Percentiles rank a stretch among this genome's conserved stretches.
Evolutionary conservation across 345 rosid species (phyloP).

Genomic region (Laguncularia racemosa): DNA sequence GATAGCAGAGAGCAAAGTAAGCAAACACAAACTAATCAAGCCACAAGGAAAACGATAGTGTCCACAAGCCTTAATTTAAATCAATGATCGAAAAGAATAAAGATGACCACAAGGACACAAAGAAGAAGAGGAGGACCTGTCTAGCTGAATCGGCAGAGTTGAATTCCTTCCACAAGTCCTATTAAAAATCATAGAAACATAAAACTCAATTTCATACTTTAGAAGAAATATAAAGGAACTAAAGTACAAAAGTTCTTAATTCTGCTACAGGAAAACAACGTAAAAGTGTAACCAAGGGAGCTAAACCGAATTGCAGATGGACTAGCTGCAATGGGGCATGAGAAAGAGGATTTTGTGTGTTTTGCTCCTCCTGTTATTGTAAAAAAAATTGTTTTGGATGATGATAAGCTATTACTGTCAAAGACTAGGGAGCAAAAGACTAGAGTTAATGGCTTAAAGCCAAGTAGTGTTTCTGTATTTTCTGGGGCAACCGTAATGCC

Average conservation of each 20-base stretch:
- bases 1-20: background rate
- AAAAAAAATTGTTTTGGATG: too few relatives aligned
- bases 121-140: constrained; percentile 27
- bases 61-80: background rate
- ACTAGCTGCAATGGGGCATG: too few relatives aligned
- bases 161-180: constrained; percentile 68
- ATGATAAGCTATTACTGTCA: too few relatives aligned
- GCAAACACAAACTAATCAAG: background rate
- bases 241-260: background rate
- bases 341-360: too few relatives aligned
- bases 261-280: too few relatives aligned
- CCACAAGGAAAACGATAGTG: background rate
- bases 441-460: too few relatives aligned
- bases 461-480: too few relatives aligned
- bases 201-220: background rate
- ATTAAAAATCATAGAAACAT: constrained; percentile 1
- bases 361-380: too few relatives aligned
- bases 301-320: too few relatives aligned
- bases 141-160: constrained; percentile 44
- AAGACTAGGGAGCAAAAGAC: too few relatives aligned
- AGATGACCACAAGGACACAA: background rate
- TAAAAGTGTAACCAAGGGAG: too few relatives aligned
- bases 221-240: background rate
- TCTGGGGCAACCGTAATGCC: too few relatives aligned
- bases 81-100: background rate